Percentiles rank a stretch among this genome's conserved stretches.
These are phyloP conservation scores for Licmophora abbreviata DNA, from an alignment of 108 stramenopile species.

Conservation along the genomic window DNA sequence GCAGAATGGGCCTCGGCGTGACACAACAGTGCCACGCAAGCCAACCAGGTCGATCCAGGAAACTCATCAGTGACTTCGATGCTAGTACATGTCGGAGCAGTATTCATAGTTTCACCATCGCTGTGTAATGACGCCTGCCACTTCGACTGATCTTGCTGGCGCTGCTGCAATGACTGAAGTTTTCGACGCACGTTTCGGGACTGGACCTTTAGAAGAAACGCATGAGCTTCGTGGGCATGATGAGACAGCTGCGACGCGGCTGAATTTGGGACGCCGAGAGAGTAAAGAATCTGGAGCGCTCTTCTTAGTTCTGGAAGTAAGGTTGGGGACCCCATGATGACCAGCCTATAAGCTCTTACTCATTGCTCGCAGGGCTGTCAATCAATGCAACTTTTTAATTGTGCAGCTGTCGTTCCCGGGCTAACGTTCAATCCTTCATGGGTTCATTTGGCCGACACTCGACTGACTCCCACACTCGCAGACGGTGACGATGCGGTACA, in stretches of 20 bases:
- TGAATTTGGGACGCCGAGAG: conserved; percentile 9
- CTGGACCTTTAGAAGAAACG: conserved; percentile 53
- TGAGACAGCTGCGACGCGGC: neutral
- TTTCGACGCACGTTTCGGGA: conserved; percentile 52
- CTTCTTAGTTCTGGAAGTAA: conserved; percentile 29
- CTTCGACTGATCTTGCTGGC: conserved; percentile 14
- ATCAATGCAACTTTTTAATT: too few relatives aligned
- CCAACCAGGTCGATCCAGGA: conserved; percentile 45
- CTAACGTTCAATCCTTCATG: too few relatives aligned
- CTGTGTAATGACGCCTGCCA: conserved; percentile 1
- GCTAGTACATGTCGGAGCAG: neutral
- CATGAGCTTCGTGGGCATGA: conserved; percentile 41
- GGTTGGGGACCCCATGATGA: neutral
- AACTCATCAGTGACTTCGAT: conserved; percentile 5
- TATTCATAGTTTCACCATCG: neutral
- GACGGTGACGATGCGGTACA: too few relatives aligned
- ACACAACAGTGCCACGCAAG: conserved; percentile 26
- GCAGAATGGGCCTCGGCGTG: conserved; percentile 18
- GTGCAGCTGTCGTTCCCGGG: too few relatives aligned
- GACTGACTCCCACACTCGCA: too few relatives aligned
- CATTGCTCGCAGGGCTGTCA: too few relatives aligned
- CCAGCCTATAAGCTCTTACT: neutral
- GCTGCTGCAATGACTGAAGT: conserved; percentile 23
- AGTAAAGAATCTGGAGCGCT: conserved; percentile 54
- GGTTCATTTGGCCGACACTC: too few relatives aligned